phyloP scores from a whole-genome alignment of 345 rosid species.

The Brassica napus region Da-Ae NC_063439.1:22280001-22280500 shows the following conservation, averaged over 20 bases:
- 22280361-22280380: slow-evolving; percentile 89
- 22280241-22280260: slow-evolving; percentile 95
- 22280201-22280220: slow-evolving; percentile 68
- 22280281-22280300: slow-evolving; percentile 79
- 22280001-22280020: slow-evolving; percentile 68
- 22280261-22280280: slow-evolving; percentile 77
- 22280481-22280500: slow-evolving; percentile 44
- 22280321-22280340: slow-evolving; percentile 79
- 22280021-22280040: slow-evolving; percentile 71
- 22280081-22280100: slow-evolving; percentile 67
- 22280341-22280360: slow-evolving; percentile 73
- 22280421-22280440: slow-evolving; percentile 97
- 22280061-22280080: slow-evolving; percentile 60
- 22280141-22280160: slow-evolving; percentile 6
- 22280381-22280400: slow-evolving; percentile 81
- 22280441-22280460: slow-evolving; percentile 79
- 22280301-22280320: slow-evolving; percentile 81
- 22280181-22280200: not conserved
- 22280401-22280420: slow-evolving; percentile 81
- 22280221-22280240: slow-evolving; percentile 86
- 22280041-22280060: slow-evolving; percentile 72
- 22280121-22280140: slow-evolving; percentile 65
- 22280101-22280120: slow-evolving; percentile 79
- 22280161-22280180: too few relatives aligned
- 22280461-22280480: slow-evolving; percentile 81